Conservation (phyloP, 176 grass and related monocot genomes). For the Lolium rigidum region DNA sequence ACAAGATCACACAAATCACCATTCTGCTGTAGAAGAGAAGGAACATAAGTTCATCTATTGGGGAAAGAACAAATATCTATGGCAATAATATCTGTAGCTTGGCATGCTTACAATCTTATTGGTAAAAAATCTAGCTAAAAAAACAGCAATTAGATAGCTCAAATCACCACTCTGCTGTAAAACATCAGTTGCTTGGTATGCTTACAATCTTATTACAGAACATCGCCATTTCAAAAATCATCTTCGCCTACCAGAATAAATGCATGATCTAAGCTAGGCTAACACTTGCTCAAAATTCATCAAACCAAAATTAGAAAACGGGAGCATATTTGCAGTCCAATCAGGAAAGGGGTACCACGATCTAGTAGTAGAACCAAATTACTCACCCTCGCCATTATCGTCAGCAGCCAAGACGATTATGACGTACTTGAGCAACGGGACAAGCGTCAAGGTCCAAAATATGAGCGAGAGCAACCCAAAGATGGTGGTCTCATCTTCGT, state of each 20-base stretch:
- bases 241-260: neutral
- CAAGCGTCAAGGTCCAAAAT: constrained; percentile 70
- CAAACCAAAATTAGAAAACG: neutral
- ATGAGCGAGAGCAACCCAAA: constrained; percentile 72
- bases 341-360: neutral
- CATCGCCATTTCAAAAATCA: neutral
- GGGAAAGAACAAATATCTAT: constrained; percentile 6
- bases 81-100: neutral
- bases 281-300: neutral
- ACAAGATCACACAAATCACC: neutral
- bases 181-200: neutral
- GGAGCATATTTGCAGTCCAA: neutral
- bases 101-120: too few species aligned
- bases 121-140: neutral
- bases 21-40: neutral
- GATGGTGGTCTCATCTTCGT: constrained; percentile 54
- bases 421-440: constrained; percentile 69
- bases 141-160: neutral
- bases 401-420: constrained; percentile 65
- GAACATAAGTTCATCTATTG: neutral
- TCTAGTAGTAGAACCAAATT: neutral
- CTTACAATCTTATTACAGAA: constrained; percentile 5
- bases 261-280: neutral
- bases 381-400: constrained; percentile 72
- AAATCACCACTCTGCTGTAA: neutral